phyloP scores from a whole-genome alignment of 164 flowering plant genomes.

The Magnolia kwangsiensis region DNA sequence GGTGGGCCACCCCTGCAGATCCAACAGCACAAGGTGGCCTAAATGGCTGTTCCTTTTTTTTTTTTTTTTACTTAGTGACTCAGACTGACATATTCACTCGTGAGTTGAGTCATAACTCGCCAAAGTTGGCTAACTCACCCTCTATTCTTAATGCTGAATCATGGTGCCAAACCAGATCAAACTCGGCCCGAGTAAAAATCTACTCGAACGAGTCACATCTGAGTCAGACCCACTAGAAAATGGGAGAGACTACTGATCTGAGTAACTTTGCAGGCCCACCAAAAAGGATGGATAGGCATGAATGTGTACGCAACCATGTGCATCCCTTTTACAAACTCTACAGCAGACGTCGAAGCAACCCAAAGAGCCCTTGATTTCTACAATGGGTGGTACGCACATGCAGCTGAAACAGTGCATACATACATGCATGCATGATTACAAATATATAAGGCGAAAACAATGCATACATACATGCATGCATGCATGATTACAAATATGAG shows the following conservation, averaged over 20 bases:
- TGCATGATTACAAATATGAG: too few relatives aligned
- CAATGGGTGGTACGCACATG: constrained; percentile 11
- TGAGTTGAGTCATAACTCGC: too few relatives aligned
- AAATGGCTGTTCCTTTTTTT: too few relatives aligned
- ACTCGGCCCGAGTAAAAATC: not conserved
- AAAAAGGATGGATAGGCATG: constrained; percentile 11
- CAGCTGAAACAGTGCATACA: not conserved
- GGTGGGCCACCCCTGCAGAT: too few relatives aligned
- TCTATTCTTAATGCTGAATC: not conserved
- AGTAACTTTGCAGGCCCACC: constrained; percentile 3
- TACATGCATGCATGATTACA: not conserved
- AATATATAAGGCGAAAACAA: too few relatives aligned
- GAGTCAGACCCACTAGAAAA: not conserved
- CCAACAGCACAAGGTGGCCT: too few relatives aligned
- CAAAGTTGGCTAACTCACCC: too few relatives aligned
- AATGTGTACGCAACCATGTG: not conserved
- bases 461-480: too few relatives aligned
- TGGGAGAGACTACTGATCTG: not conserved
- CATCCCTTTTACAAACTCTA: constrained; percentile 5
- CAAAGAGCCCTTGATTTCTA: constrained; percentile 11
- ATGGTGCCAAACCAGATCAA: not conserved
- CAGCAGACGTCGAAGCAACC: constrained; percentile 10
- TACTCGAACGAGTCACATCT: not conserved
- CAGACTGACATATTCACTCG: too few relatives aligned
- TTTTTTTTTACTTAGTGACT: too few relatives aligned